Percentiles rank a stretch among this genome's conserved stretches.
These are phyloP conservation scores for Skeletonema menzelii DNA, from an alignment of 108 stramenopile genomes.

Conservation along the genomic window DNA sequence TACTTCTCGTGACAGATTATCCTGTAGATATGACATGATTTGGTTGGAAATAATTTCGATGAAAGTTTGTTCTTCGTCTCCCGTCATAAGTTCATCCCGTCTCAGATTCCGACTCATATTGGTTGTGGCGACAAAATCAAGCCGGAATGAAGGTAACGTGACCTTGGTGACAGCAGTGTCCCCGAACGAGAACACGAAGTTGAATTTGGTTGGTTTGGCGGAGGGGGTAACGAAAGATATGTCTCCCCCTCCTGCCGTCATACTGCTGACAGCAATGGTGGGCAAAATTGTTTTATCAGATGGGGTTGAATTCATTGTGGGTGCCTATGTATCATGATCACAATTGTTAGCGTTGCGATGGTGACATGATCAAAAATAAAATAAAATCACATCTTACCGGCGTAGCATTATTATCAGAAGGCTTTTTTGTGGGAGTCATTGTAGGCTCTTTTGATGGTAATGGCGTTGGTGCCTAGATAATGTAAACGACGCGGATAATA, in stretches of 20 bases:
- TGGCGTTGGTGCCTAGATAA: too few species aligned
- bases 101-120: conserved; percentile 1
- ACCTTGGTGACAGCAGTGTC: not conserved
- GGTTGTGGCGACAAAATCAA: not conserved
- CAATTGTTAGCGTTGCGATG: too few species aligned
- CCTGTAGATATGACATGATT: not conserved
- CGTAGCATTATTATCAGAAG: too few species aligned
- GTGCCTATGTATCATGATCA: too few species aligned
- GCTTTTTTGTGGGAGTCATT: too few species aligned
- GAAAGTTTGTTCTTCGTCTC: not conserved
- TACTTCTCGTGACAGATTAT: not conserved
- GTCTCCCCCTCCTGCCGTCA: not conserved
- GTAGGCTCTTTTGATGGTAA: too few species aligned
- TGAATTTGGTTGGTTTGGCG: not conserved
- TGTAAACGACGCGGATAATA: not conserved
- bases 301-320: too few species aligned
- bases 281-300: not conserved
- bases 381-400: too few species aligned
- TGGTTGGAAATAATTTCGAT: not conserved
- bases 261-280: not conserved
- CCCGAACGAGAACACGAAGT: not conserved
- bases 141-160: not conserved
- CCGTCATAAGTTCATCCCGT: not conserved
- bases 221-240: not conserved
- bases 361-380: too few species aligned